Percentiles rank a stretch among this genome's conserved stretches.
Evolutionary conservation across 2,329 filamentous ascomycete genomes (phyloP).

Genomic region (Tolypocladium amazonense): DNA sequence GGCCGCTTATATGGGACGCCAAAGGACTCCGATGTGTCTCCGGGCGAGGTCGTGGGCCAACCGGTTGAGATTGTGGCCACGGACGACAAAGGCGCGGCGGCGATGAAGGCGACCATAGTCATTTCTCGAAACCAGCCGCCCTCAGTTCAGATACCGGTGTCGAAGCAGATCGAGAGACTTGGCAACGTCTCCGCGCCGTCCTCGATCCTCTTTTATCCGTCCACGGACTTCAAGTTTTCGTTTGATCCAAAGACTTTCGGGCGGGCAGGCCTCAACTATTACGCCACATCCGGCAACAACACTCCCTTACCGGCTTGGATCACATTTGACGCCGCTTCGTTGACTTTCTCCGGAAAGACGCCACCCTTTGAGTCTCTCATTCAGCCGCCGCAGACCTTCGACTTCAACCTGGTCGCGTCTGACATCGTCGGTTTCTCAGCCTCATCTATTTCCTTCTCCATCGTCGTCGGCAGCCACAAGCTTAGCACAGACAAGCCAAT

Average conservation of each 20-base stretch:
- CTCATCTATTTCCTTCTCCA: slow-evolving; percentile 53
- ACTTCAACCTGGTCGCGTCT: slow-evolving; percentile 64
- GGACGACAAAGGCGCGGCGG: slow-evolving; percentile 52
- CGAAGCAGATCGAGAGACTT: slow-evolving; percentile 44
- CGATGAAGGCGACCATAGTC: slow-evolving; percentile 59
- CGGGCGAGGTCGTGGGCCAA: slow-evolving; percentile 44
- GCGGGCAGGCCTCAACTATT: slow-evolving; percentile 53
- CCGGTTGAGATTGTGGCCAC: slow-evolving; percentile 59
- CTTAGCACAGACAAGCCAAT: slow-evolving; percentile 51
- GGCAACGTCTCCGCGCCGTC: slow-evolving; percentile 51
- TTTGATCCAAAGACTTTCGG: slow-evolving; percentile 54
- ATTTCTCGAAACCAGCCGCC: slow-evolving; percentile 51
- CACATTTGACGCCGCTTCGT: slow-evolving; percentile 50
- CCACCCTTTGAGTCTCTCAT: slow-evolving; percentile 53
- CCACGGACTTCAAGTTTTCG: slow-evolving; percentile 39
- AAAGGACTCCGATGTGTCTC: slow-evolving; percentile 32
- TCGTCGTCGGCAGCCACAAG: slow-evolving; percentile 61
- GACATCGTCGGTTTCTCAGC: slow-evolving; percentile 71
- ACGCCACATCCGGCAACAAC: slow-evolving; percentile 64
- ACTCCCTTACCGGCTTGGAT: slow-evolving; percentile 84
- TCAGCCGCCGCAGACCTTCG: slow-evolving; percentile 61
- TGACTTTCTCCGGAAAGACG: slow-evolving; percentile 62
- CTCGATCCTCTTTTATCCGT: slow-evolving; percentile 45
- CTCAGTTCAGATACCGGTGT: slow-evolving; percentile 41
- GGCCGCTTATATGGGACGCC: slow-evolving; percentile 66